Percentiles rank a stretch among this genome's conserved stretches.
Evolutionary conservation across 345 rosid species (phyloP).

Genomic region (Corchorus olitorius): DNA sequence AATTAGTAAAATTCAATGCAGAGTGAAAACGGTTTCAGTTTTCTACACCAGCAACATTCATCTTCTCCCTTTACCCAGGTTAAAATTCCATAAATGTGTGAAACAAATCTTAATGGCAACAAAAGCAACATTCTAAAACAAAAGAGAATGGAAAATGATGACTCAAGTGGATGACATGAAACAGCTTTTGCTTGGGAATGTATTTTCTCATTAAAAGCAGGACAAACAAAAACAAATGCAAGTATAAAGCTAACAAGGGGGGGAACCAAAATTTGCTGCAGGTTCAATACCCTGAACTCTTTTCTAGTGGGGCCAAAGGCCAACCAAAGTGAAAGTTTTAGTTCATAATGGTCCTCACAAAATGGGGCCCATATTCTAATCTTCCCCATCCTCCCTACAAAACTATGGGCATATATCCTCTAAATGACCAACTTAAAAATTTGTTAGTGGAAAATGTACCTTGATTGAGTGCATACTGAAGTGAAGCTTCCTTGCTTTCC

Average conservation of each 20-base stretch:
- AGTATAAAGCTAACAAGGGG: neutral
- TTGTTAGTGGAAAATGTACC: neutral
- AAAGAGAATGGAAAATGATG: neutral
- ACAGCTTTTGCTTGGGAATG: conserved; percentile 13
- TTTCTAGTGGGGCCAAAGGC: neutral
- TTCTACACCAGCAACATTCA: neutral
- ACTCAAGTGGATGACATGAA: neutral
- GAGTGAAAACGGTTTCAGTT: neutral
- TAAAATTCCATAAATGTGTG: neutral
- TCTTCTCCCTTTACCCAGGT: neutral
- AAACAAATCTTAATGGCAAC: neutral
- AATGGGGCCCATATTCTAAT: neutral
- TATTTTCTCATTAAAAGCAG: neutral
- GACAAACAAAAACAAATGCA: neutral
- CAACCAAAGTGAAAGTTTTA: conserved; percentile 3
- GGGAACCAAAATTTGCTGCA: neutral
- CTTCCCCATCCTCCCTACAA: neutral
- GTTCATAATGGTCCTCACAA: neutral
- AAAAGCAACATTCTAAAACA: neutral
- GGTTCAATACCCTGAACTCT: neutral
- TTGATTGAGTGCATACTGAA: neutral
- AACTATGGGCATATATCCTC: neutral
- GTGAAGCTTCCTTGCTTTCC: conserved; percentile 16
- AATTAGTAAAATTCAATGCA: neutral
- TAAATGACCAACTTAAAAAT: neutral